Evolutionary conservation across 768 basidiomycete genomes (phyloP).

Genomic region (Termitomyces sp.): DNA sequence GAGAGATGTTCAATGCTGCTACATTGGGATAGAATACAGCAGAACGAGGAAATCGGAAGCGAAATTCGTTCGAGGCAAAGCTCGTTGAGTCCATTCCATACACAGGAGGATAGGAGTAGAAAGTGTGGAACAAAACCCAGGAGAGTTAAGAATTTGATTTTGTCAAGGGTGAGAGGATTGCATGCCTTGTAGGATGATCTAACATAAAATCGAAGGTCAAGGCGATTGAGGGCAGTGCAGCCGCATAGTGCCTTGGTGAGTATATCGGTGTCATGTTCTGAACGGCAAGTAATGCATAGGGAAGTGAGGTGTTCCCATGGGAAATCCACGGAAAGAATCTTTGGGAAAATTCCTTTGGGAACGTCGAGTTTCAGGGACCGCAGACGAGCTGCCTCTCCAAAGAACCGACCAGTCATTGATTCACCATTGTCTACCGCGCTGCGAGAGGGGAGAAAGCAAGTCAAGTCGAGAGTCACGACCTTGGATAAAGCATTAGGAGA

Average conservation of each 20-base stretch:
- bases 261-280: not conserved
- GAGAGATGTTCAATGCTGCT: not conserved
- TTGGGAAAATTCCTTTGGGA: not conserved
- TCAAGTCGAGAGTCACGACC: not conserved
- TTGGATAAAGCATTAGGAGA: not conserved
- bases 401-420: not conserved
- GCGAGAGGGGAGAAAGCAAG: not conserved
- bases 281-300: not conserved
- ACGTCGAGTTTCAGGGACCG: not conserved
- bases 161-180: not conserved
- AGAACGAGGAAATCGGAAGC: not conserved
- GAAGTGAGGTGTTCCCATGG: not conserved
- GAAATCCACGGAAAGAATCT: not conserved
- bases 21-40: not conserved
- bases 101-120: not conserved
- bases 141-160: not conserved
- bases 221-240: not conserved
- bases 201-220: not conserved
- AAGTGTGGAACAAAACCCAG: not conserved
- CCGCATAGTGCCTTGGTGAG: not conserved
- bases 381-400: not conserved
- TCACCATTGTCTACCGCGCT: not conserved
- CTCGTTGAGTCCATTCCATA: not conserved
- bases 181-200: no score
- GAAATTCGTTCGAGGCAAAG: not conserved